Evolutionary conservation across 192 early-diverging fungal species (phyloP).

Genomic region (Coemansia sp.): DNA sequence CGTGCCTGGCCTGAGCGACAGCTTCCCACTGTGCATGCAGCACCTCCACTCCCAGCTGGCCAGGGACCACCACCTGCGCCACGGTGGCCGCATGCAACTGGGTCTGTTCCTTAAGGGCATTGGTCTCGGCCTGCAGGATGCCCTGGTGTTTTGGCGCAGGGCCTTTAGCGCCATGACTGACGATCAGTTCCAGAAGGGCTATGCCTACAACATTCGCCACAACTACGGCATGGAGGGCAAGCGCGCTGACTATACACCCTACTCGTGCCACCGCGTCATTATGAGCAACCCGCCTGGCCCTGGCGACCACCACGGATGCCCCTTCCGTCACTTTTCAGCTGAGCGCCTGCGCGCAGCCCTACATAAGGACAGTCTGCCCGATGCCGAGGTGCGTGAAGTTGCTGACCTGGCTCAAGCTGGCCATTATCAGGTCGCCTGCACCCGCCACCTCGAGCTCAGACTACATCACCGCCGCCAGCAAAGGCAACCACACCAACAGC

Average conservation of each 20-base stretch:
- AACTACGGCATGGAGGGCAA: conserved; percentile 95
- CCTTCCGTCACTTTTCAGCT: conserved; percentile 80
- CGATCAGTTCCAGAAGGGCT: conserved; percentile 90
- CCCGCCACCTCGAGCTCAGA: conserved; percentile 79
- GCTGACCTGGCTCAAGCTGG: conserved; percentile 62
- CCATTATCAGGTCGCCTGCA: conserved; percentile 96
- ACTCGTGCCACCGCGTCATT: conserved; percentile 88
- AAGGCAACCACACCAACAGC: conserved; percentile 9
- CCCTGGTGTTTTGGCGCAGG: conserved; percentile 87
- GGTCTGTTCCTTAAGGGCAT: conserved; percentile 95
- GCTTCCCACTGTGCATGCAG: conserved; percentile 94
- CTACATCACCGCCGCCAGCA: conserved; percentile 26
- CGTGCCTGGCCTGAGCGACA: conserved; percentile 64
- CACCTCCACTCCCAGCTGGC: conserved; percentile 72
- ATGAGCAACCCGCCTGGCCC: conserved; percentile 72
- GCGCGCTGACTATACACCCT: conserved; percentile 75
- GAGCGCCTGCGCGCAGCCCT: conserved; percentile 67
- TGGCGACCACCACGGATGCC: conserved; percentile 93
- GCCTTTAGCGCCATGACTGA: conserved; percentile 80
- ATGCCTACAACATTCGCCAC: conserved; percentile 94
- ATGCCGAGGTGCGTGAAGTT: conserved; percentile 67
- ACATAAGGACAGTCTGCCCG: conserved; percentile 58
- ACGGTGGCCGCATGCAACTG: conserved; percentile 86
- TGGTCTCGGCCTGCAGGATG: conserved; percentile 85
- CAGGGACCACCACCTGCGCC: conserved; percentile 78